Evolutionary conservation across 2,329 filamentous ascomycete genomes (phyloP), one percentile per base, ranked within the genome.

Genomic region (Catunica adiposa): DNA sequence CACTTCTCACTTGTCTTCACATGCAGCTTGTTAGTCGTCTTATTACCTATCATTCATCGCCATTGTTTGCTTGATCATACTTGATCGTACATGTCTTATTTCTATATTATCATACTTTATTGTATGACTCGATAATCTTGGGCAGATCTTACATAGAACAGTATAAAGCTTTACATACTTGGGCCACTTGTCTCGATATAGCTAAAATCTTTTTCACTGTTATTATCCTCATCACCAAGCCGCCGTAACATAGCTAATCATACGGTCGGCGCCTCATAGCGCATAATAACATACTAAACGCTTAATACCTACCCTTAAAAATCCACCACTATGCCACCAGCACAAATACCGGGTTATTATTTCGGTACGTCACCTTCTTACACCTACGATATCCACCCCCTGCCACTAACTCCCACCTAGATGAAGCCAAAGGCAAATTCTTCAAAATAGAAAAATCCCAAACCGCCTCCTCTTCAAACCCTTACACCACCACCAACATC

Each of bases 391-490:
- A 6, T 23, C 22, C 8, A 25, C 44, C 15, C 8, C 44, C 20
- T 8, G 15, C 11, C n/a, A 37, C 56, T 57, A 54, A 51, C 52
- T 7, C n/a, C 44, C 25, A 14, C 31, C 6, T 54, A 80, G 78
- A 81, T 59, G 53, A 66, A 14, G 72, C 73, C 46, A 84, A 79
- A 65, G 74, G 74, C 38, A 82, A 78, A 60, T 86, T 85, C 63
- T 86, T 85, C 66, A 82, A 79, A 62, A 76, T 86, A 52, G 77
- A 83, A 63, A 74, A 72, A 48, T 71, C 76, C 40, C 71, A 75
- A 55, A 72, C 71, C 15, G 77, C 78, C 0, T 73, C 78, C 0
- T 60, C 68, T 1, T 66, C 65, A 6, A 70, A 75, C 0, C 66
- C 71, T 15, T 48, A 48, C 44, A 48, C 44, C 22, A 26, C 44